These are phyloP conservation scores for Ophiostoma triangulosporum DNA, from an alignment of 2,329 filamentous ascomycete species.

Conservation along the genomic window DNA sequence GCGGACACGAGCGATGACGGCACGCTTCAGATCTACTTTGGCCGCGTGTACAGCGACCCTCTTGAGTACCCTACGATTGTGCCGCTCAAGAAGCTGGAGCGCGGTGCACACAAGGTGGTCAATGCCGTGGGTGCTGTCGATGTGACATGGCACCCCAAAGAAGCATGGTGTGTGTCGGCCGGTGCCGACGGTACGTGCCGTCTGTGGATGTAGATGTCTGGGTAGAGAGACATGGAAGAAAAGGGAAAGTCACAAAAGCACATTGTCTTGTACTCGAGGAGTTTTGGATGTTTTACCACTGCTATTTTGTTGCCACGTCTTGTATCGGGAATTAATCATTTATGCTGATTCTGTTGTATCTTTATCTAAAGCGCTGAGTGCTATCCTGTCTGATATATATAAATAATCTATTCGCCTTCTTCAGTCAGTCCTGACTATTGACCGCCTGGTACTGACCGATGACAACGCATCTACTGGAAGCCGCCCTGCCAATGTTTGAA, in stretches of 20 bases:
- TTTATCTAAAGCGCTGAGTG: background rate
- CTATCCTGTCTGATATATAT: no score
- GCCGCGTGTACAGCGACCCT: conserved; percentile 84
- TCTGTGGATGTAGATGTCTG: conserved; percentile 54
- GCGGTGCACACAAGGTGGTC: conserved; percentile 65
- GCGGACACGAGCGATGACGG: conserved; percentile 94
- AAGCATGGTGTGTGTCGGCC: conserved; percentile 89
- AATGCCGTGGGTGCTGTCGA: conserved; percentile 83
- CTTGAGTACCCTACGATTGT: conserved; percentile 97
- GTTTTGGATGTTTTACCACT: background rate
- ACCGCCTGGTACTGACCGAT: background rate
- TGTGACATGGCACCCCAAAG: conserved; percentile 86
- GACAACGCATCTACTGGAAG: conserved; percentile 8
- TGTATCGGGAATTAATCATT: background rate
- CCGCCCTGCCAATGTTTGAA: conserved; percentile 2
- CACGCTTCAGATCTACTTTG: conserved; percentile 89
- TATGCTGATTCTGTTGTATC: background rate
- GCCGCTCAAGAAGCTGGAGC: conserved; percentile 77
- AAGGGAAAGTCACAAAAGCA: background rate
- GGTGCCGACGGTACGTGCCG: conserved; percentile 88
- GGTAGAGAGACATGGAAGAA: background rate
- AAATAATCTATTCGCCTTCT: no score
- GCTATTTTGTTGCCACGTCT: background rate
- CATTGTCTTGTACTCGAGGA: background rate
- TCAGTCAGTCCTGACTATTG: no score